Base-by-base conservation (phyloP, 2,329 filamentous ascomycete genomes). In the Aspergillus calidoustus region DNA sequence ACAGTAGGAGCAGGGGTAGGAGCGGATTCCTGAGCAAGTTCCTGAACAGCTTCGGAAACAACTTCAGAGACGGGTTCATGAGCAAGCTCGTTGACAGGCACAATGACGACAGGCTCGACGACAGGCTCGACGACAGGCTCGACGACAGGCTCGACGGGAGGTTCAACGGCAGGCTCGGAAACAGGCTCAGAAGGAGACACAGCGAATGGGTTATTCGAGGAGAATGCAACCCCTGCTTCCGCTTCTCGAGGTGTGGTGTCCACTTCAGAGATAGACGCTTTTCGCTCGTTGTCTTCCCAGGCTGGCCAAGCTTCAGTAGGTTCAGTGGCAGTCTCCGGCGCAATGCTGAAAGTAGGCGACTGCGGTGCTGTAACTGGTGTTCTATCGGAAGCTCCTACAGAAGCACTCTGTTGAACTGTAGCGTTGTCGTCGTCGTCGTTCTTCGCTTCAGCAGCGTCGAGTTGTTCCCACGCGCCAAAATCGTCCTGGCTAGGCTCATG, bases 361-460 rank as follows among this genome's bases (percentile, higher is more conserved):
- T 73, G 70, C 41, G 69, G 60, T 59, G 68, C 65, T 61, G 69
- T 65, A 19, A 70, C 63, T 56, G 67, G 65, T 44, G 63, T 62
- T 41, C 59, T 64, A 41, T 69, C 68, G 4, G 62, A 47, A 5
- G 56, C 48, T 48, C 65, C 64, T 48, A 52, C 60, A 46, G 63
- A 48, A 30, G 50, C 54, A 54, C 28, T 59, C 44, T 64, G 58
- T 43, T 49, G 60, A 30, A 44, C 47, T 17, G 52, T 31, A 38
- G 41, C 34, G 5, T 13, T 28, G 47, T 65, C 54, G 50, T 63
- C 56, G 25, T 59, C 46, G 48, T 66, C 60, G 17, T 61, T 51
- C 41, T 25, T 60, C 43, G 47, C 48, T 59, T 65, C 59, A 51
- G 44, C 38, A 9, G 43, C 55, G 38, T 61, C 54, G 43, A 54